Conservation (phyloP, 805 yeast genomes). For the Wickerhamiella sergipiensis region DNA sequence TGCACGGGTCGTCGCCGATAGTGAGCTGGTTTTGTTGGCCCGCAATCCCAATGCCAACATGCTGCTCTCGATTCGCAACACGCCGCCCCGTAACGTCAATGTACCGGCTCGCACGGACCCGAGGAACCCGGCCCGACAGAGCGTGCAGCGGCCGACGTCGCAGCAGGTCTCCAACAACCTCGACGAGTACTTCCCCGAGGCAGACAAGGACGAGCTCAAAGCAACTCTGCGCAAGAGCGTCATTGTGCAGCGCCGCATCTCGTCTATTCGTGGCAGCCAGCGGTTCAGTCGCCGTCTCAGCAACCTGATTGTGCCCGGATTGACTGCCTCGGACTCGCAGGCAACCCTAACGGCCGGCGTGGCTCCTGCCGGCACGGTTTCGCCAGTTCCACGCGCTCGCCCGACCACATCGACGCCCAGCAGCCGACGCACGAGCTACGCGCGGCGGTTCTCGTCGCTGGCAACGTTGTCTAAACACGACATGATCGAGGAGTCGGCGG, state of each 20-base stretch:
- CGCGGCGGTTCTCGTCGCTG: constrained; percentile 3
- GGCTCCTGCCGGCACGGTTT: constrained; percentile 13
- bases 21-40: constrained; percentile 12
- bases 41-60: constrained; percentile 5
- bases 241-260: constrained; percentile 55
- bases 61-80: constrained; percentile 4
- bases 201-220: constrained; percentile 55
- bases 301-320: constrained; percentile 15
- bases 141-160: constrained; percentile 78
- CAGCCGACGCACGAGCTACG: neutral
- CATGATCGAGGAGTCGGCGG: neutral
- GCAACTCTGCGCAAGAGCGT: constrained; percentile 76
- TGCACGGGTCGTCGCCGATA: constrained; percentile 10
- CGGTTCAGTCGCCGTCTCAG: constrained; percentile 14
- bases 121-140: constrained; percentile 27
- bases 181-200: constrained; percentile 83
- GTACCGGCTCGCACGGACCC: neutral
- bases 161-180: constrained; percentile 80
- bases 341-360: neutral
- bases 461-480: neutral
- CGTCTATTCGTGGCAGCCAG: constrained; percentile 27
- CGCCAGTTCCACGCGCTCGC: constrained; percentile 9
- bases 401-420: neutral
- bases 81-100: neutral
- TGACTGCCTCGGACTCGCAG: neutral